Base-by-base conservation (phyloP, 345 rosid genomes). In the Mangifera indica region DNA sequence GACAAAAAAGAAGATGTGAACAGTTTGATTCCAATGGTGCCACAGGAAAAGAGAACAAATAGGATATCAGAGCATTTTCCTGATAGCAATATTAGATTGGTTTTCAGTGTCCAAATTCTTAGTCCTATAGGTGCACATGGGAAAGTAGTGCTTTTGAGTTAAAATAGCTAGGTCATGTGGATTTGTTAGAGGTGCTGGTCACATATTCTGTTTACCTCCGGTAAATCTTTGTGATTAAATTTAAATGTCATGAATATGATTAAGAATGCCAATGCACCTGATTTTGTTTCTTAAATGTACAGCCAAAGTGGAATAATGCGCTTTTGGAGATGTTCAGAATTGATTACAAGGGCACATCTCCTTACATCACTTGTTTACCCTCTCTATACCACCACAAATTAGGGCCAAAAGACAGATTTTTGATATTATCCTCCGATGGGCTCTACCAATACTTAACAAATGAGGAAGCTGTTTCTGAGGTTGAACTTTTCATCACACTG, bases 271-370 rank as follows among this genome's bases (percentile, higher is more conserved):
- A 34, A 45, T 63, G 56, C 69, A 75, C 42, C 44, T 69, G 57
- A 51, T 66, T 66, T 67, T 13, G 60, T 15, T 25, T 66, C 15
- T 24, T 61, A 8, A 10, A 17, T 58, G 11, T 77, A 85, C 91
- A 95, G 99, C 97, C 97, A 3, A 92, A 89, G 77, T 95, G 97
- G 97, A 95, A 95, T 20, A 54, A 88, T 69, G 99, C 99, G 1
- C 87, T 95, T 34, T 85, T 95, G 7, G 96, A 92, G 89, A 87
- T 89, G 97, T 95, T 95, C 77, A 85, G 88, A 79, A 91, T 92
- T 18, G 98, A 95, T 79, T 95, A 92, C 82, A 75, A 84, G 66
- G 99, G 99, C 69, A 77, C 76, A 37, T 81, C 91, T 51, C 91
- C 99, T 0, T 95, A 95, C 86, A 83, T 95, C 74, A 86, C 63